Conservation (phyloP, 2,329 filamentous ascomycete species). For the Aulographum hederae region DNA sequence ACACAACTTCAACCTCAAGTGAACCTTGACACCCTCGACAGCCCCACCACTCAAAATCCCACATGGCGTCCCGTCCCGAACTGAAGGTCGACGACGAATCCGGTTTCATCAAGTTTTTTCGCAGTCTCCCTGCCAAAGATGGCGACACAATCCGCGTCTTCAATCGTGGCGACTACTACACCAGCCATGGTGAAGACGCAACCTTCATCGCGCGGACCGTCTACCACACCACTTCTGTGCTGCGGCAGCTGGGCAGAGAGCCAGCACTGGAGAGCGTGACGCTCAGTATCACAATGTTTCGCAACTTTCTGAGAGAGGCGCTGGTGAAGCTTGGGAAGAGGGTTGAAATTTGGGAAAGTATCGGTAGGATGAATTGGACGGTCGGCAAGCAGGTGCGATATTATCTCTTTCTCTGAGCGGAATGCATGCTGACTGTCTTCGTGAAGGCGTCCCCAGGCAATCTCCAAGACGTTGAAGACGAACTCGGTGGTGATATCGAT, state of each 20-base stretch:
- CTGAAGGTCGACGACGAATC: constrained; percentile 79
- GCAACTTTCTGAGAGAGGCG: constrained; percentile 86
- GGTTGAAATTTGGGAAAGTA: constrained; percentile 73
- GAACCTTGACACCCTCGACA: no score
- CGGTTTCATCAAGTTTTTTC: constrained; percentile 94
- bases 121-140: constrained; percentile 54
- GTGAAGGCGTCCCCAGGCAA: constrained; percentile 76
- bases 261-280: constrained; percentile 86
- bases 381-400: constrained; percentile 43
- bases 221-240: constrained; percentile 93
- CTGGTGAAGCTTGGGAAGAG: constrained; percentile 82
- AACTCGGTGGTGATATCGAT: constrained; percentile 72
- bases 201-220: constrained; percentile 66
- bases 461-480: constrained; percentile 90
- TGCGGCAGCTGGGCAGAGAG: constrained; percentile 71
- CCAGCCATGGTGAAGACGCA: constrained; percentile 75
- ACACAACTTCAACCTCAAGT: no score
- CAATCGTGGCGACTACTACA: constrained; percentile 88
- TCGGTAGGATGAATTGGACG: constrained; percentile 78
- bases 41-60: no score
- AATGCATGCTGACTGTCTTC: neutral
- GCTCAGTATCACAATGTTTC: constrained; percentile 86
- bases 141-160: constrained; percentile 76
- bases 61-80: constrained; percentile 37
- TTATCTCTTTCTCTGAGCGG: neutral